Conservation (phyloP, 805 yeast genomes). For the Tetrapisispora taiwanensis region DNA sequence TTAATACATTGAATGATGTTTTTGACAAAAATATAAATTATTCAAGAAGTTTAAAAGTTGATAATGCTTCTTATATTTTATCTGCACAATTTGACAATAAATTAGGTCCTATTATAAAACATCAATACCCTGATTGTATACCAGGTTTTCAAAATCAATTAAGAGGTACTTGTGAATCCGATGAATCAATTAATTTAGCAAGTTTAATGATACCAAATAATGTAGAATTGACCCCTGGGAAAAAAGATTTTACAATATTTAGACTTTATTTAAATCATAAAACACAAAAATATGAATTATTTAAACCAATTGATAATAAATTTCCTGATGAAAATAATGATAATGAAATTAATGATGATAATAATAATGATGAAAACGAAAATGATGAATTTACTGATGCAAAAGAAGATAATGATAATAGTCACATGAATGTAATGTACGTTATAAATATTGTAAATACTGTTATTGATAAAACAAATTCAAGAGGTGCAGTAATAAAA, state of each 20-base stretch:
- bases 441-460: constrained; percentile 50
- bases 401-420: constrained; percentile 2
- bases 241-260: constrained; percentile 50
- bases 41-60: constrained; percentile 17
- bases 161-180: constrained; percentile 1
- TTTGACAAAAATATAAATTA: not conserved
- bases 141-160: constrained; percentile 27
- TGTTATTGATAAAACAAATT: constrained; percentile 32
- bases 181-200: constrained; percentile 27
- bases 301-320: constrained; percentile 19
- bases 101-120: constrained; percentile 55
- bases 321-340: too few species aligned
- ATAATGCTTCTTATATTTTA: constrained; percentile 45
- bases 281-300: constrained; percentile 14
- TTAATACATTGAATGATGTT: not conserved
- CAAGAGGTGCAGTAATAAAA: constrained; percentile 52
- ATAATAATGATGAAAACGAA: not conserved
- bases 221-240: constrained; percentile 38
- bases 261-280: constrained; percentile 36
- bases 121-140: constrained; percentile 45
- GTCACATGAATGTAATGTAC: constrained; percentile 35
- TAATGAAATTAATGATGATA: not conserved
- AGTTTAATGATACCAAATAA: constrained; percentile 56
- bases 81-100: constrained; percentile 75
- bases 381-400: constrained; percentile 4